Base-by-base conservation (phyloP, 108 stramenopile species). In the Cyclotella kingstonii region DNA sequence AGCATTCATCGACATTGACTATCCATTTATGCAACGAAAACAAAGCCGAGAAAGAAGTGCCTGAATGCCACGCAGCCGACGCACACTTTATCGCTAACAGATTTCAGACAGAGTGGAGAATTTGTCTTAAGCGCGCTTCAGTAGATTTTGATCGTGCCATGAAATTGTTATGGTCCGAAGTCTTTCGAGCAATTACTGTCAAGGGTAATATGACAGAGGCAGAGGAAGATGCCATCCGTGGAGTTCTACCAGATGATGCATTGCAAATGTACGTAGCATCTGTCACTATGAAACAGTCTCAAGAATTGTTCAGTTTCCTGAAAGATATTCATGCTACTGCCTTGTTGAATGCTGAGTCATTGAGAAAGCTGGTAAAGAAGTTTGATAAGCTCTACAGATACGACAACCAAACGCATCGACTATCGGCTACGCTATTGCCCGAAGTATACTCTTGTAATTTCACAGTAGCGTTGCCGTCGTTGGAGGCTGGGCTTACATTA, bases 211-310 rank as follows among this genome's bases (percentile, higher is more conserved):
- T 21, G 8, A 9, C 46, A 27, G 39, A 62, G 5, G 67, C 68
- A 2, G 38, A 34, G 3, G 73, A 63, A 7, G 73, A 73, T 28
- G 60, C 72, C 19, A 35, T 70, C 19, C 76, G 87, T 18, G 87
- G 87, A 23, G 82, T 81, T 3, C 73, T 80, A 4, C 82, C 82
- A 41, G 87, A 81, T 30, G 63, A 63, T 25, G 87, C 87, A 11
- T 54, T 89, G 39, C 75, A 72, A 43, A 14, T 67, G 1, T 89
- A 78, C 51, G 70, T 81, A 0, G 41, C 67, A 5, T 46, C 23
- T 7, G 58, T 55, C 2, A 50, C 55, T 18, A 22, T 56, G n/a
- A 44, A 58, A 0, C 45, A 46, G 29, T 80, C 80, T 15, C 67
- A 68, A 22, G 81, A 89, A 58, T 22, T 78, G 8, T 55, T 83